phyloP scores from a whole-genome alignment of 2,329 filamentous ascomycete genomes.

The Colletotrichum sp. region DNA sequence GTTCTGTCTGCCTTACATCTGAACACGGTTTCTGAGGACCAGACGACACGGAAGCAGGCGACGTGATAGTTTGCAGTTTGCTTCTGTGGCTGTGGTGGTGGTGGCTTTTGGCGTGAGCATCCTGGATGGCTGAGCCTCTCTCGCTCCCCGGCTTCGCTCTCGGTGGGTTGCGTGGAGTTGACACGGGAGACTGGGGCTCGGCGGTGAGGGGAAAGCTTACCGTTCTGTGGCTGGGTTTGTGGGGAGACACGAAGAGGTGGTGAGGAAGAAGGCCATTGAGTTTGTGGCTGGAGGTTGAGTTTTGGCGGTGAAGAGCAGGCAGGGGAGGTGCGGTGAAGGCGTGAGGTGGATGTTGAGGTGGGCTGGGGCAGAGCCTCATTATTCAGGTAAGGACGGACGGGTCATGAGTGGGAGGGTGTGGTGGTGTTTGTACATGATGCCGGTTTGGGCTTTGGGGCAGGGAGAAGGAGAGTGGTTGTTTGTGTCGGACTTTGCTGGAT shows the following conservation, averaged over 20 bases:
- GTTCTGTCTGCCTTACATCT: background rate
- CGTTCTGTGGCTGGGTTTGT: background rate
- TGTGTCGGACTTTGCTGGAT: background rate
- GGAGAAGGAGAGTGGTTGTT: background rate
- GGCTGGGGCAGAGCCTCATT: background rate
- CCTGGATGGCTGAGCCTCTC: background rate
- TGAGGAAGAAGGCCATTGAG: background rate
- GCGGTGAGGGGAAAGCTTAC: background rate
- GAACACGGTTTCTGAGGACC: background rate
- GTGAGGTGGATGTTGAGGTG: background rate
- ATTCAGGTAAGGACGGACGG: background rate
- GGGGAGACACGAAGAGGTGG: background rate
- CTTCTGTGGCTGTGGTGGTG: background rate
- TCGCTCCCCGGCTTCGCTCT: background rate
- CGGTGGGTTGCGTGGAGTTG: background rate
- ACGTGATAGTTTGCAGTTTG: background rate
- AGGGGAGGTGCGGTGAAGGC: background rate
- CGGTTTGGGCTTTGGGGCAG: background rate
- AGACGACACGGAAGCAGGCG: background rate
- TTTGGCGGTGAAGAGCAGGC: background rate
- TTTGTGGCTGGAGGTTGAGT: background rate
- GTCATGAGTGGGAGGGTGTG: background rate
- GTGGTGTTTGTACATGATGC: background rate
- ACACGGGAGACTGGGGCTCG: background rate
- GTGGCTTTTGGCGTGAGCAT: background rate